Percentiles rank a stretch among this genome's conserved stretches.
phyloP scores from a whole-genome alignment of 2,329 filamentous ascomycete genomes.

The Trematosphaeria pertusa region DNA sequence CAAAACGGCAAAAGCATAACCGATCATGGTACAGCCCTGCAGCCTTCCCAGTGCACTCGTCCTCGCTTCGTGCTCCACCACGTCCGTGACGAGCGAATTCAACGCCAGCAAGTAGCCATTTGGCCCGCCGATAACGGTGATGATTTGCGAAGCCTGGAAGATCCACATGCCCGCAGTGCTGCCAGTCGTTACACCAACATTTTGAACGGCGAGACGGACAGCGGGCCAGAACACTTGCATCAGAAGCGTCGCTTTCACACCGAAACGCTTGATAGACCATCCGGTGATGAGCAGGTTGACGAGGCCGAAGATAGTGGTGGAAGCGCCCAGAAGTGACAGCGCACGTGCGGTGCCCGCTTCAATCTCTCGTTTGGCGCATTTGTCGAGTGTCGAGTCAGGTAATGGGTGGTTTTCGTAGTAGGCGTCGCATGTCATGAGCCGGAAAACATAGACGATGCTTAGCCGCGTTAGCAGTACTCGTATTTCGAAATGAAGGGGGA shows the following conservation, averaged over 20 bases:
- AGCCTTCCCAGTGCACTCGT: slow-evolving; percentile 71
- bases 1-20: slow-evolving; percentile 68
- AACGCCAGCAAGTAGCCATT: slow-evolving; percentile 72
- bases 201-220: slow-evolving; percentile 68
- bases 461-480: background rate
- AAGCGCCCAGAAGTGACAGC: slow-evolving; percentile 70
- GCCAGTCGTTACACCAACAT: slow-evolving; percentile 68
- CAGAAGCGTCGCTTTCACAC: slow-evolving; percentile 67
- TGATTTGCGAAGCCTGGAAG: slow-evolving; percentile 70
- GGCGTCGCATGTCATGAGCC: slow-evolving; percentile 74
- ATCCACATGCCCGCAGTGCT: slow-evolving; percentile 70
- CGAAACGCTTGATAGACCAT: slow-evolving; percentile 70
- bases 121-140: slow-evolving; percentile 72
- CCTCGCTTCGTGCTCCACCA: slow-evolving; percentile 65
- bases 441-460: slow-evolving; percentile 67
- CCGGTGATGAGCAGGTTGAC: slow-evolving; percentile 72
- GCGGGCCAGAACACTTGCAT: slow-evolving; percentile 71
- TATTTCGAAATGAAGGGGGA: background rate
- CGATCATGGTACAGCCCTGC: slow-evolving; percentile 72
- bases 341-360: slow-evolving; percentile 69
- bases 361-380: slow-evolving; percentile 68
- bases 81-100: slow-evolving; percentile 72
- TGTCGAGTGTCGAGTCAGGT: slow-evolving; percentile 56
- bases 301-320: slow-evolving; percentile 71
- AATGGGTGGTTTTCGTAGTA: slow-evolving; percentile 68